phyloP scores from a whole-genome alignment of 2,329 filamentous ascomycete species.

The Fusarium protoensiforme region DNA sequence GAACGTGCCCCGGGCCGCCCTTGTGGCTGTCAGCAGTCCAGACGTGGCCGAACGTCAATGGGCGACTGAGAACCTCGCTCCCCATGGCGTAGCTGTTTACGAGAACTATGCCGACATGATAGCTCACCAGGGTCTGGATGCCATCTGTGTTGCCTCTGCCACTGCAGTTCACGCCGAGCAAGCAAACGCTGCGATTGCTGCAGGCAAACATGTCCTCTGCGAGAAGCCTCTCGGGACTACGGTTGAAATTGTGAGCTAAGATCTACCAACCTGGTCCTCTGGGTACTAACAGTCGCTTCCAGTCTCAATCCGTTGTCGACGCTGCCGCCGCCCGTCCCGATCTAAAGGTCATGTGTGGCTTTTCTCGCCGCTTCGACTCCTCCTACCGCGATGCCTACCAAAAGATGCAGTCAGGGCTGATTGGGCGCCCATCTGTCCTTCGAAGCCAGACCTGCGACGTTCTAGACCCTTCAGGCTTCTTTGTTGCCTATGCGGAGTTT shows the following conservation, averaged over 20 bases:
- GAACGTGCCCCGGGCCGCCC: slow-evolving; percentile 57
- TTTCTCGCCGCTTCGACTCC: slow-evolving; percentile 61
- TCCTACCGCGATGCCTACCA: slow-evolving; percentile 70
- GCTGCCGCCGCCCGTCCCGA: slow-evolving; percentile 64
- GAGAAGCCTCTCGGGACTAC: slow-evolving; percentile 62
- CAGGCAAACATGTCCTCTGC: slow-evolving; percentile 66
- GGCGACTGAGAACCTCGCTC: slow-evolving; percentile 56
- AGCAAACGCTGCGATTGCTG: slow-evolving; percentile 65
- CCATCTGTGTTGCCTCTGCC: slow-evolving; percentile 53
- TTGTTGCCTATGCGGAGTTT: slow-evolving; percentile 72
- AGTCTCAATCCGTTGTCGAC: slow-evolving; percentile 39
- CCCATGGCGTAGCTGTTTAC: slow-evolving; percentile 57
- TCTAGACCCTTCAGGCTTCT: neutral
- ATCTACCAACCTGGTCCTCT: neutral
- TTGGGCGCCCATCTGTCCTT: slow-evolving; percentile 64
- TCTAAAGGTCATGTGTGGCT: slow-evolving; percentile 66
- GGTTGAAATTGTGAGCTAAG: neutral
- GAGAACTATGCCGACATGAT: slow-evolving; percentile 60
- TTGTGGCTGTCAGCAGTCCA: slow-evolving; percentile 61
- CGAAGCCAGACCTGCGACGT: neutral
- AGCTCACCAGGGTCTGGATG: slow-evolving; percentile 48
- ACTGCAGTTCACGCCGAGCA: slow-evolving; percentile 68
- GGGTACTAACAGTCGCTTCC: neutral
- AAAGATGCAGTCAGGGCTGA: slow-evolving; percentile 62
- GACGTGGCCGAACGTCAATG: slow-evolving; percentile 57